Base-by-base conservation (phyloP, 768 basidiomycete species). In the Boletus rex-veris region DNA sequence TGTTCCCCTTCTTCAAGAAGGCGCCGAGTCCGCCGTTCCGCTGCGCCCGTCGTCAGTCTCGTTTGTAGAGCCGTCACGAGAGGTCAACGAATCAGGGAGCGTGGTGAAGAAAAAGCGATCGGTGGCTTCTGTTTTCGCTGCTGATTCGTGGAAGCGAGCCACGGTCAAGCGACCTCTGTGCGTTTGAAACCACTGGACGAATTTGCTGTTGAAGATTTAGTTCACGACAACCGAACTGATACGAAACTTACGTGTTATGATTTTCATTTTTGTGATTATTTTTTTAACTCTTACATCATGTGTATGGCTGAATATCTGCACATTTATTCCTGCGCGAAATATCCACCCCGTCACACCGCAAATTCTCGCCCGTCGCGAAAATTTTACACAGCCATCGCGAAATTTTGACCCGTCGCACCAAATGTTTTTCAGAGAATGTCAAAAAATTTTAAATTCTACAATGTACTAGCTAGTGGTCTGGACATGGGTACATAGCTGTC, bases 81-180 rank as follows among this genome's bases (percentile, higher is more conserved):
- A 28, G 3, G 15, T n/a, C 11, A 16, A 39, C 3, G 46, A 31
- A 35, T 30, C 15, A 38, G 30, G 42, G 39, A 48, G 33, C 18
- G 30, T 46, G 18, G 19, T 47, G 26, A 59, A 44, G 58, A 53
- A 18, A 45, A 49, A 45, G 44, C 45, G 39, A 31, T 44, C 58
- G 43, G 11, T 56, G 28, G 46, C 38, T 15, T 57, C 55, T 18
- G 12, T 47, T 30, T 49, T 53, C 7, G 21, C 48, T 47, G 18
- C 59, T 2, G 60, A 41, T 51, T 19, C 45, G 2, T 56, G 47
- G 46, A 58, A 57, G 44, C 56, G 45, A 11, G 38, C 19, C 31
- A 30, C 53, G 10, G 50, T 50, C 41, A 65, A 65, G 50, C 59
- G 64, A 45, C 55, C 62, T 48, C 46, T 61, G 4, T 57, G 55